A percentile compares a stretch with the other conserved stretches of the same genome.
phyloP scores from a whole-genome alignment of 805 yeast species.

The Barnettozyma vustinii region DNA sequence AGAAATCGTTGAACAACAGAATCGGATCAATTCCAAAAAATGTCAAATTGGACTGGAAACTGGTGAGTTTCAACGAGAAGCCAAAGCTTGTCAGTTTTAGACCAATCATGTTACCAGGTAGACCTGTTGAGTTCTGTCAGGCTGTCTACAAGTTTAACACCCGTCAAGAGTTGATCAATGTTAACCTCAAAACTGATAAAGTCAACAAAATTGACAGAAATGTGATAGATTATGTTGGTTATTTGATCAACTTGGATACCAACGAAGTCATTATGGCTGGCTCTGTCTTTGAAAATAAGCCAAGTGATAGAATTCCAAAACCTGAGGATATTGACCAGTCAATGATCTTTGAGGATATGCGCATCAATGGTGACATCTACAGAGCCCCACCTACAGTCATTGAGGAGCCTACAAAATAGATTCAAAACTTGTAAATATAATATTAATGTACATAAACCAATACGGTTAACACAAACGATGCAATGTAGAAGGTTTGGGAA shows the following conservation, averaged over 20 bases:
- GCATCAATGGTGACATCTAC: slow-evolving; percentile 29
- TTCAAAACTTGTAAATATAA: slow-evolving; percentile 9
- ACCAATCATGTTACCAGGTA: slow-evolving; percentile 55
- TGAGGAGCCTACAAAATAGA: slow-evolving; percentile 4
- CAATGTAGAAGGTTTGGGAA: not conserved
- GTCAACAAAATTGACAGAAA: slow-evolving; percentile 45
- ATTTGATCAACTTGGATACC: slow-evolving; percentile 55
- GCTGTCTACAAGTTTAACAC: slow-evolving; percentile 60
- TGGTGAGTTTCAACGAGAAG: slow-evolving; percentile 58
- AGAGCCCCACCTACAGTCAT: slow-evolving; percentile 25
- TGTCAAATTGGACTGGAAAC: slow-evolving; percentile 67
- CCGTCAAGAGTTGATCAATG: slow-evolving; percentile 48
- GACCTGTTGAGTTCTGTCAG: slow-evolving; percentile 51
- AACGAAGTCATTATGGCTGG: slow-evolving; percentile 58
- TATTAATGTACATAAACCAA: slow-evolving; percentile 3
- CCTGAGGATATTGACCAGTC: slow-evolving; percentile 27
- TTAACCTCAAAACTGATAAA: slow-evolving; percentile 39
- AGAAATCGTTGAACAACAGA: slow-evolving; percentile 49
- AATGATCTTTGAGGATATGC: slow-evolving; percentile 27
- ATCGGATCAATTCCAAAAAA: slow-evolving; percentile 50
- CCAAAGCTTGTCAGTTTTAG: slow-evolving; percentile 74
- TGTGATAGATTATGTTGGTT: slow-evolving; percentile 56
- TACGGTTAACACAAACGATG: no score
- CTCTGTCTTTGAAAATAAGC: slow-evolving; percentile 56
- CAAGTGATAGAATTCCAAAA: slow-evolving; percentile 33